Conservation (phyloP, 2,329 filamentous ascomycete species). For the Arthrobotrys megalospora region DNA sequence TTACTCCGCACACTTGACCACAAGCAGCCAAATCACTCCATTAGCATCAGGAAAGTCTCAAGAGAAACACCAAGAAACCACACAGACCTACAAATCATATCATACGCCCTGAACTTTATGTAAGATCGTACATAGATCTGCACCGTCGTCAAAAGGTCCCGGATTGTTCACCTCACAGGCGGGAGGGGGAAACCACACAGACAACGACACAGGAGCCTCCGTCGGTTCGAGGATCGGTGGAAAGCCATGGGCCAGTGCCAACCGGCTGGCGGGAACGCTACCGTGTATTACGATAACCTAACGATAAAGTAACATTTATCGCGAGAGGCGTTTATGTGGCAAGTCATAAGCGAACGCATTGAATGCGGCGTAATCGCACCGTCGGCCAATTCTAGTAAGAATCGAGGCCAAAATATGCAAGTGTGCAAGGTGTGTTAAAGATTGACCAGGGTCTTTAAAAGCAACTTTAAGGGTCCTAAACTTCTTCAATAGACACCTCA, state of each 20-base stretch:
- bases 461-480: constrained; percentile 17
- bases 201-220: constrained; percentile 23
- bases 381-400: constrained; percentile 9
- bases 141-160: constrained; percentile 16
- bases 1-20: constrained; percentile 21
- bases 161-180: constrained; percentile 5
- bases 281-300: constrained; percentile 14
- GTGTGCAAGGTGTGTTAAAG: constrained; percentile 26
- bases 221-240: constrained; percentile 42
- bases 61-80: constrained; percentile 37
- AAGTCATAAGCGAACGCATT: constrained; percentile 26
- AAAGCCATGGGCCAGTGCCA: constrained; percentile 15
- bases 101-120: constrained; percentile 14
- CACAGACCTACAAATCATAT: constrained; percentile 14
- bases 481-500: neutral
- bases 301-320: constrained; percentile 44
- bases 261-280: constrained; percentile 42
- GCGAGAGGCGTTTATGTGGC: constrained; percentile 39
- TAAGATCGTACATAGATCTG: constrained; percentile 5
- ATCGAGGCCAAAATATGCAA: constrained; percentile 17
- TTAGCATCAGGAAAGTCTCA: constrained; percentile 48
- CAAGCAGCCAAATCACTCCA: constrained; percentile 3
- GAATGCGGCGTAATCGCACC: constrained; percentile 15
- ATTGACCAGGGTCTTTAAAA: constrained; percentile 14
- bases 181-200: constrained; percentile 12